These are phyloP conservation scores for Pigoraptor vietnamica DNA, from an alignment of 78 protist genomes.

Conservation along the genomic window DNA sequence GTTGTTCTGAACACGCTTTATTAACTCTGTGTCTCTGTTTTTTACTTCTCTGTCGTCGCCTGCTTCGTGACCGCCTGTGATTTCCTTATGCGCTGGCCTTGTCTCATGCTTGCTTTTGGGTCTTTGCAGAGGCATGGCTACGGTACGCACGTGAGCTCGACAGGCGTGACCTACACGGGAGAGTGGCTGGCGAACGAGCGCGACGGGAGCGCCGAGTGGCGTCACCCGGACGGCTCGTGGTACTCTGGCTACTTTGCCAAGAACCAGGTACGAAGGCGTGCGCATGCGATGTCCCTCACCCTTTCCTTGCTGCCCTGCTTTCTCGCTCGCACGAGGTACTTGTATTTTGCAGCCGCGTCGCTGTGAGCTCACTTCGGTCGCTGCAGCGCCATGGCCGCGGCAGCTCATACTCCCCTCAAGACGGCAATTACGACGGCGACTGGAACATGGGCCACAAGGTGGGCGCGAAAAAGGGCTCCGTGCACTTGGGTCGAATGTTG, in stretches of 20 bases:
- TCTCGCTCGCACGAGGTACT: no score
- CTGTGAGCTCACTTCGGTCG: no score
- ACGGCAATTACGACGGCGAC: neutral
- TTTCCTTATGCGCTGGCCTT: no score
- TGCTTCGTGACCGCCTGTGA: no score
- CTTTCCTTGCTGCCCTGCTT: no score
- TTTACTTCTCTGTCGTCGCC: neutral
- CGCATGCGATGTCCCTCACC: no score
- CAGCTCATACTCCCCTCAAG: neutral
- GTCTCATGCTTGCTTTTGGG: neutral
- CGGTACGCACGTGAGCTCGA: neutral
- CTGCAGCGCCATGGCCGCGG: neutral
- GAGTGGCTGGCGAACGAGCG: neutral
- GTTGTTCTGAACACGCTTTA: no score
- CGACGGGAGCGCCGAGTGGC: neutral
- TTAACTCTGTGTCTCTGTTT: neutral
- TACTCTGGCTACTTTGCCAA: neutral
- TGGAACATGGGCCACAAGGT: neutral
- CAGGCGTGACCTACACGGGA: neutral
- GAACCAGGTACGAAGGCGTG: no score
- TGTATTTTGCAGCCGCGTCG: no score
- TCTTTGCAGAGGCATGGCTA: neutral
- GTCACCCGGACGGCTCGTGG: neutral
- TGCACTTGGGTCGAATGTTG: no score
- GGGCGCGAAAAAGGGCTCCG: neutral